Percentiles rank a stretch among this genome's conserved stretches.
Evolutionary conservation across 768 basidiomycete species (phyloP).

Genomic region (Pleurotus djamor): DNA sequence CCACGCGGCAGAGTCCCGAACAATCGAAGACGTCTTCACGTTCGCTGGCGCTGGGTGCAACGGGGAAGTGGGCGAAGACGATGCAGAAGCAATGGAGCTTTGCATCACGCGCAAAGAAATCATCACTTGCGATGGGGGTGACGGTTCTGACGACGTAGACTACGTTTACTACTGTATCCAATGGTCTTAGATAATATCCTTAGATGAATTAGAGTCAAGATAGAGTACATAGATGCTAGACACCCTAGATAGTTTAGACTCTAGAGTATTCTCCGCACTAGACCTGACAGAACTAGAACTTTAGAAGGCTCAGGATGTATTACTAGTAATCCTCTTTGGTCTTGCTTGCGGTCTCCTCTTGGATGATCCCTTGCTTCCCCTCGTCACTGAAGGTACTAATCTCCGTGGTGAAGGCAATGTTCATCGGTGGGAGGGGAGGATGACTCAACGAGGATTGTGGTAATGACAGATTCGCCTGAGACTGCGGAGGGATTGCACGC

Average conservation of each 20-base stretch:
- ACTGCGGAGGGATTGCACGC: not conserved
- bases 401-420: conserved; percentile 1
- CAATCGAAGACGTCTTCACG: conserved; percentile 56
- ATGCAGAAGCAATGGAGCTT: conserved; percentile 22
- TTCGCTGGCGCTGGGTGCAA: conserved; percentile 7
- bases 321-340: too few species aligned
- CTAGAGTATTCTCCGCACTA: too few species aligned
- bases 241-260: too few species aligned
- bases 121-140: not conserved
- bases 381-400: not conserved
- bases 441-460: not conserved
- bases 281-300: too few species aligned
- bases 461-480: not conserved
- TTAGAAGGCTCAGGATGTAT: too few species aligned
- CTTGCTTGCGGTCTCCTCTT: too few species aligned
- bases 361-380: too few species aligned
- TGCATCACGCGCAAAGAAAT: conserved; percentile 50
- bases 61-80: not conserved
- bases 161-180: not conserved
- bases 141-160: not conserved
- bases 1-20: conserved; percentile 54
- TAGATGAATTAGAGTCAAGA: too few species aligned
- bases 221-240: too few species aligned
- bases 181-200: not conserved
- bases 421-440: not conserved